Evolutionary conservation across 768 basidiomycete species (phyloP), one percentile per base, ranked within the genome.

Genomic region (Cubamyces sp.): DNA sequence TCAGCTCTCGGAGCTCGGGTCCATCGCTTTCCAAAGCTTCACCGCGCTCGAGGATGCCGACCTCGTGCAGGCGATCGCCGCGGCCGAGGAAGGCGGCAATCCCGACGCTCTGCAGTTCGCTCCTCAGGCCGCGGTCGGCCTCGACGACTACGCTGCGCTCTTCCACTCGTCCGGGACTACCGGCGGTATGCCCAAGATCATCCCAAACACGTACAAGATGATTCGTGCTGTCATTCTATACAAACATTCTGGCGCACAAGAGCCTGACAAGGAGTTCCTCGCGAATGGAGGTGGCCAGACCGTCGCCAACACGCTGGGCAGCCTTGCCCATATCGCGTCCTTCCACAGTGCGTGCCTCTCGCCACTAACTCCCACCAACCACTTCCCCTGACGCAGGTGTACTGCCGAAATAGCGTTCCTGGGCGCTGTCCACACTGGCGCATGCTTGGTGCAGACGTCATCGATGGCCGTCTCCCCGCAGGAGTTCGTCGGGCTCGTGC

Each of bases 141-240:
- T 43, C 3, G 55, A 62, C 19, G 59, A 68, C 25, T 39, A 47
- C 12, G 61, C 64, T 11, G 56, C 50, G 9, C 48, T 68, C 18
- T 62, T 68, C 28, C 67, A 68, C 50, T 63, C 67, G 25, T 68
- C 67, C 7, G 67, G 67, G 3, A 65, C 67, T 1, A 65, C 67
- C 0, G 58, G 57, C 11, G 62, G 62, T 3, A 21, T 61, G 53
- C 67, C 67, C 21, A 68, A 68, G 62, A 56, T 66, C 43, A 68
- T 68, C 30, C 67, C 67, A 30, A 61, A 56, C 41, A 66, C 57
- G 7, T 62, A 62, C 56, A 48, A 53, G 50, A 60, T 58, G 57
- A 19, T 68, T n/a, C 43, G 49, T 11, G 56, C 54, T 4, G 58
- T 58, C 21, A 57, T 65, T 18, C 1, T 15, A 19, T 28, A 42